These are phyloP conservation scores for Daldinia sp. DNA, from an alignment of 2,329 filamentous ascomycete genomes.

Conservation along the genomic window DNA sequence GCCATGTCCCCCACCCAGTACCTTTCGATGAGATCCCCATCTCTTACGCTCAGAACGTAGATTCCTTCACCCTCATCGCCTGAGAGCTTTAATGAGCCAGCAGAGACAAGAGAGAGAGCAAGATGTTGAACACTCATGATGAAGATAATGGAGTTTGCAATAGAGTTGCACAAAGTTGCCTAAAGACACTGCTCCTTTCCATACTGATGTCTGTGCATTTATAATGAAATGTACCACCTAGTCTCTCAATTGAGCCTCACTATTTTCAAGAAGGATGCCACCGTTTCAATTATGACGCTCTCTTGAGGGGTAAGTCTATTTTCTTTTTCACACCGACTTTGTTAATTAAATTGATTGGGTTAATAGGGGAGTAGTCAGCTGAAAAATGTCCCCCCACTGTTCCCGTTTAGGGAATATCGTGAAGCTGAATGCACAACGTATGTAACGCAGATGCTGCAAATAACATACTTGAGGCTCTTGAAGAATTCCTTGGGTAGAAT, in stretches of 20 bases:
- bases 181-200: background rate
- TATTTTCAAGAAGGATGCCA: background rate
- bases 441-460: slow-evolving; percentile 23
- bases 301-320: slow-evolving; percentile 31
- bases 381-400: slow-evolving; percentile 12
- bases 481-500: slow-evolving; percentile 15
- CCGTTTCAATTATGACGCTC: slow-evolving; percentile 14
- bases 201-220: slow-evolving; percentile 6
- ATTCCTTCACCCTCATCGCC: slow-evolving; percentile 25
- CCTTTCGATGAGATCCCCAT: slow-evolving; percentile 37
- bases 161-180: slow-evolving; percentile 7
- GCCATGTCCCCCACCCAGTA: slow-evolving; percentile 30
- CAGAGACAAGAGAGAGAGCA: slow-evolving; percentile 31
- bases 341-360: slow-evolving; percentile 30
- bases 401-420: slow-evolving; percentile 27
- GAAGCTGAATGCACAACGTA: slow-evolving; percentile 21
- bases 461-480: slow-evolving; percentile 5
- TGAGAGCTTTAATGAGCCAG: slow-evolving; percentile 24
- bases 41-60: slow-evolving; percentile 33
- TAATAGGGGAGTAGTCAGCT: slow-evolving; percentile 8
- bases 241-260: slow-evolving; percentile 16
- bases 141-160: background rate
- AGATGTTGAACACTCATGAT: slow-evolving; percentile 38
- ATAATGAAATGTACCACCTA: slow-evolving; percentile 9
- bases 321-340: slow-evolving; percentile 14